A percentile compares a stretch with the other conserved stretches of the same genome.
Evolutionary conservation across 805 yeast genomes (phyloP).

Genomic region (Schwanniomyces vanrijiae): DNA sequence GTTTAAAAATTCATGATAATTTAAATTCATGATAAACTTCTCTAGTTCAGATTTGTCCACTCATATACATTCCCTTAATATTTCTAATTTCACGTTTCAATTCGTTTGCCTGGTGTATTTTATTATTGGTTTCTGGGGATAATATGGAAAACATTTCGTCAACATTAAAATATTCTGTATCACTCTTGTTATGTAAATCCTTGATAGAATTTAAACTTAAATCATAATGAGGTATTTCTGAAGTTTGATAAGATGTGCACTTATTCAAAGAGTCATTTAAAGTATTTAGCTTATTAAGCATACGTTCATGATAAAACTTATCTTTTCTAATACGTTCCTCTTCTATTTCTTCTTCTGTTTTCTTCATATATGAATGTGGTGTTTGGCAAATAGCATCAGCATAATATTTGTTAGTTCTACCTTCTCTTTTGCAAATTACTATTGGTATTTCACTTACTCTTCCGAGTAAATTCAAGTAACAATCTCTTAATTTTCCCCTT

Average conservation of each 20-base stretch:
- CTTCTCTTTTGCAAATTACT: conserved; percentile 30
- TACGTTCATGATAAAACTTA: conserved; percentile 22
- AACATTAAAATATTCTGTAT: conserved; percentile 32
- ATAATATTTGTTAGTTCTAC: conserved; percentile 28
- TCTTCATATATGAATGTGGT: conserved; percentile 18
- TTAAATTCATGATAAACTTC: not conserved
- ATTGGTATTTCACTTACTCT: conserved; percentile 40
- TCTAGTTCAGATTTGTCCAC: conserved; percentile 31
- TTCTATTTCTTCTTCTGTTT: conserved; percentile 12
- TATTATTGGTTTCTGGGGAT: conserved; percentile 8
- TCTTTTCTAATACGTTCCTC: conserved; percentile 20
- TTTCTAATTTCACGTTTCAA: conserved; percentile 38
- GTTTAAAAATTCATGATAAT: not conserved
- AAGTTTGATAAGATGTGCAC: conserved; percentile 26
- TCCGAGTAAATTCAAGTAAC: conserved; percentile 32
- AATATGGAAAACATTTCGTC: conserved; percentile 24
- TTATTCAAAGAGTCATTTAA: conserved; percentile 20
- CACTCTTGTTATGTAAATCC: conserved; percentile 36
- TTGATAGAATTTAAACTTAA: conserved; percentile 27
- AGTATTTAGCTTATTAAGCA: conserved; percentile 21
- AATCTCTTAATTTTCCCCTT: conserved; percentile 32
- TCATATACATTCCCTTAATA: conserved; percentile 45
- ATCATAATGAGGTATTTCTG: conserved; percentile 34
- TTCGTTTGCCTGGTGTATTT: conserved; percentile 30
- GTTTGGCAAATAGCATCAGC: conserved; percentile 43